A percentile compares a stretch with the other conserved stretches of the same genome.
These are phyloP conservation scores for Fusarium irregulare DNA, from an alignment of 2,329 filamentous ascomycete genomes.

Conservation along the genomic window DNA sequence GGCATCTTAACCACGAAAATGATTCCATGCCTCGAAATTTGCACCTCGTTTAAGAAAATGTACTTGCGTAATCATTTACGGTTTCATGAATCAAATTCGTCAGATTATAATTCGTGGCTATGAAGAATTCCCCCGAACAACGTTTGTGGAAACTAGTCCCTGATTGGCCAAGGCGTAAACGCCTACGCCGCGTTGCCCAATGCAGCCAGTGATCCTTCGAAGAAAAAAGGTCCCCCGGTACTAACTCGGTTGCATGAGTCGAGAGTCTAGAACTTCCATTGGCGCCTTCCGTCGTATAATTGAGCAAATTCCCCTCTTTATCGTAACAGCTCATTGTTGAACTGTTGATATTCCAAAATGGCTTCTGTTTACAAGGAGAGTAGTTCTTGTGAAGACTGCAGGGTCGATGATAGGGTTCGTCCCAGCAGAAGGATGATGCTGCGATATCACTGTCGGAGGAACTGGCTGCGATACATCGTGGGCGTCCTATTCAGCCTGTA, in stretches of 20 bases:
- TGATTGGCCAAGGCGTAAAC: constrained; percentile 2
- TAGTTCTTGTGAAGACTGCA: neutral
- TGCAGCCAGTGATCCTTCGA: neutral
- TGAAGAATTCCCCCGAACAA: neutral
- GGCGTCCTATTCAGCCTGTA: constrained; percentile 2
- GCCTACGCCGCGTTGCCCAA: neutral
- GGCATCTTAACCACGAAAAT: neutral
- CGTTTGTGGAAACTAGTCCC: neutral
- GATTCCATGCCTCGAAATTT: neutral
- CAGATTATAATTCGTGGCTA: neutral
- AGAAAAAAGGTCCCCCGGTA: neutral
- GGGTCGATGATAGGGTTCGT: neutral
- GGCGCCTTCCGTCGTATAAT: neutral
- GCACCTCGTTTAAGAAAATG: neutral
- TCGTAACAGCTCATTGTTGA: neutral
- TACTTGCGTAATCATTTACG: neutral
- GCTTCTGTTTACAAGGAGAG: neutral
- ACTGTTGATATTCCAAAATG: neutral
- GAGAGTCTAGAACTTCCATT: neutral
- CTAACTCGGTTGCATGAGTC: neutral
- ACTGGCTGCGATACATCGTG: constrained; percentile 1
- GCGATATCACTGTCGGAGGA: neutral
- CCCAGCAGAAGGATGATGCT: neutral
- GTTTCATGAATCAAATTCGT: neutral
- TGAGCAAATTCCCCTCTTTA: neutral